phyloP scores from a whole-genome alignment of 768 basidiomycete species.

The Lactifluus piperatus region DNA sequence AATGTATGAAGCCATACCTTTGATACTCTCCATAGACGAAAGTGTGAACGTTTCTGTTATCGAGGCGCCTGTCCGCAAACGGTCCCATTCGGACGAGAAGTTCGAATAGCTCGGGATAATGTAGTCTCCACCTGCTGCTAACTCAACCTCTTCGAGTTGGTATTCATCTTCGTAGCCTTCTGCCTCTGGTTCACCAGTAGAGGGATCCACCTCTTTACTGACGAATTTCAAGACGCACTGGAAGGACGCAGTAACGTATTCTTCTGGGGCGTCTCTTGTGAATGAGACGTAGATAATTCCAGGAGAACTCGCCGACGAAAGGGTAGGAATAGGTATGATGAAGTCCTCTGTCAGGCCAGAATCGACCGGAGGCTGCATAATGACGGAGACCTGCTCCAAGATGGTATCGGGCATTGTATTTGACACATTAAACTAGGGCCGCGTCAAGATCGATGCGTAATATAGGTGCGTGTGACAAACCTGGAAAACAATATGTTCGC shows the following conservation, averaged over 20 bases:
- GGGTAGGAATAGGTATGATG: slow-evolving; percentile 73
- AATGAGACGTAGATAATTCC: slow-evolving; percentile 90
- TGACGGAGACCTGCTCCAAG: slow-evolving; percentile 86
- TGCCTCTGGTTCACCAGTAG: slow-evolving; percentile 90
- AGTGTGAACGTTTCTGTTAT: slow-evolving; percentile 92
- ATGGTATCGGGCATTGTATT: slow-evolving; percentile 96
- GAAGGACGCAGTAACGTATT: slow-evolving; percentile 80
- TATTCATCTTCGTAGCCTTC: slow-evolving; percentile 99
- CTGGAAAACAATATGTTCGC: slow-evolving; percentile 95
- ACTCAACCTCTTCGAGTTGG: slow-evolving; percentile 90
- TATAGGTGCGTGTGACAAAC: slow-evolving; percentile 30
- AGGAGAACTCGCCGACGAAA: slow-evolving; percentile 66
- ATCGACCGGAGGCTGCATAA: slow-evolving; percentile 80
- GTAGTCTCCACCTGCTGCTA: slow-evolving; percentile 83
- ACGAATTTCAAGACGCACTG: slow-evolving; percentile 87
- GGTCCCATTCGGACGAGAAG: slow-evolving; percentile 94
- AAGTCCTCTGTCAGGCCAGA: slow-evolving; percentile 83
- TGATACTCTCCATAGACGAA: slow-evolving; percentile 85
- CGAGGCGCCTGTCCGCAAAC: slow-evolving; percentile 64
- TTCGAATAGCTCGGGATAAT: slow-evolving; percentile 91
- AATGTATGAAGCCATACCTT: slow-evolving; percentile 48
- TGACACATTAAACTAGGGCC: slow-evolving; percentile 82
- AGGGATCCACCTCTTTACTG: slow-evolving; percentile 95
- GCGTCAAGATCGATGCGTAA: slow-evolving; percentile 11
- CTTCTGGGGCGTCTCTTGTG: slow-evolving; percentile 67